Evolutionary conservation across 164 flowering plant species (phyloP).

Genomic region (Vitis vinifera): ASM3070453v1 NC_081819.1:3312001-3312500

Average conservation of each 20-base stretch:
- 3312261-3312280: slow-evolving; percentile 22
- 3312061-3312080: slow-evolving; percentile 51
- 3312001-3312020: slow-evolving; percentile 32
- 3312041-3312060: slow-evolving; percentile 45
- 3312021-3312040: slow-evolving; percentile 45
- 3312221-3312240: slow-evolving; percentile 31
- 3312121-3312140: slow-evolving; percentile 55
- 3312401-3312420: slow-evolving; percentile 47
- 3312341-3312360: slow-evolving; percentile 40
- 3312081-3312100: slow-evolving; percentile 37
- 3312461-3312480: slow-evolving; percentile 26
- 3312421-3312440: slow-evolving; percentile 42
- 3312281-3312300: slow-evolving; percentile 33
- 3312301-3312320: slow-evolving; percentile 36
- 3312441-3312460: slow-evolving; percentile 27
- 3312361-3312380: slow-evolving; percentile 29
- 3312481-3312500: slow-evolving; percentile 20
- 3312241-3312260: slow-evolving; percentile 26
- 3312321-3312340: slow-evolving; percentile 47
- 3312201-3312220: slow-evolving; percentile 48
- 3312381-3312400: slow-evolving; percentile 45
- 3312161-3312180: slow-evolving; percentile 47
- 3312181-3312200: slow-evolving; percentile 35
- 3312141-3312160: slow-evolving; percentile 37
- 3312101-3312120: slow-evolving; percentile 46